Base-by-base conservation (phyloP, 257 asterid species). In the Haberlea rhodopensis region DNA sequence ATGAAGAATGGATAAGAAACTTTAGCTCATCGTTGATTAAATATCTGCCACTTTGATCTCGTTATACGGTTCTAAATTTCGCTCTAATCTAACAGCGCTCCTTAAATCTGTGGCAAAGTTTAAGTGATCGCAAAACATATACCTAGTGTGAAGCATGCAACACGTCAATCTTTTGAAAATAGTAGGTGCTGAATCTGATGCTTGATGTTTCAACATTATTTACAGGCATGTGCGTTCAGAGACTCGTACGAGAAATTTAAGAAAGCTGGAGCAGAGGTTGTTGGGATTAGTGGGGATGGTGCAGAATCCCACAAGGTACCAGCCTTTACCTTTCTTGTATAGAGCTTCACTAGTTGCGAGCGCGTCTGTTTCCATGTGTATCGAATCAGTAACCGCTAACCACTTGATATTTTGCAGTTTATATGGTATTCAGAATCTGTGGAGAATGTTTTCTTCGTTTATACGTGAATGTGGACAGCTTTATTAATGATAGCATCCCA, bases 221-320 rank as follows among this genome's bases (percentile, higher is more conserved):
- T 67, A 28, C 90, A 94, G 97, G 99, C 97, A 29, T 94, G 99
- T 69, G 92, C 99, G 57, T 94, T 94, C 73, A 82, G 99, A 73
- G 99, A 94, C 78, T 94, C 99, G 1, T 94, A 94, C 4, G 97
- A 90, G 66, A 90, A 90, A 69, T 94, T 94, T 62, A 94, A 94
- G 89, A 94, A 94, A 80, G 96, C 97, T 5, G 99, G 99, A 74
- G 97, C 99, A 2, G 84, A 81, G 76, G 97, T 90, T 80, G 78
- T 94, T 4, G 97, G 96, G 32, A 90, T 94, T 67, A 94, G 99
- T 53, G 96, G 94, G 29, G 96, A 94, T 67, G 86, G 68, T 75
- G 9, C 95, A 23, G 71, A 71, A 32, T 94, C 97, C 48, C 99
- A 94, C 82, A 87, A 94, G 97, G 99, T 90, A 83, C 37, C 46